phyloP scores from a whole-genome alignment of 257 asterid genomes.

The Nicotiana knightiana region DNA sequence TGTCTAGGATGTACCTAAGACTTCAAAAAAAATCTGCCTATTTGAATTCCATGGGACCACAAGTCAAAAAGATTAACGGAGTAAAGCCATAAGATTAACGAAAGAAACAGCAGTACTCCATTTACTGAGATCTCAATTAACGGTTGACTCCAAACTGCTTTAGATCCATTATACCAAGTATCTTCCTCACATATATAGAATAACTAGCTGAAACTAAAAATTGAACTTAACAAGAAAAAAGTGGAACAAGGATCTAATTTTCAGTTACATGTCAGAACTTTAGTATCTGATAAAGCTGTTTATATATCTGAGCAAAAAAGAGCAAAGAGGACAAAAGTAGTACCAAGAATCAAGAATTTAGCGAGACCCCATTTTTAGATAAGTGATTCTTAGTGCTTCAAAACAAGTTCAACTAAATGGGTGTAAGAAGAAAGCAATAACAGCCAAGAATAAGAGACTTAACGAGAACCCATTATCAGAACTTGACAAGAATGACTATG shows the following conservation, averaged over 20 bases:
- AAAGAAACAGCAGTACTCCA: not conserved
- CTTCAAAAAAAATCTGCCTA: not conserved
- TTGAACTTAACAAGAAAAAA: not conserved
- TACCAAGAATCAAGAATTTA: slow-evolving; percentile 6
- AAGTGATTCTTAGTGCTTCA: not conserved
- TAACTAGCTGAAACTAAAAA: not conserved
- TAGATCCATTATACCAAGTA: not conserved
- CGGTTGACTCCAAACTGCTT: not conserved
- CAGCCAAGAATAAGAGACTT: not conserved
- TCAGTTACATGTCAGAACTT: slow-evolving; percentile 13
- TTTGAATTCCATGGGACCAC: slow-evolving; percentile 4
- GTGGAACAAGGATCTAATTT: slow-evolving; percentile 1
- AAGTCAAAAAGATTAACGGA: not conserved
- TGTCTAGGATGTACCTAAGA: not conserved
- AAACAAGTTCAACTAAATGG: slow-evolving; percentile 6
- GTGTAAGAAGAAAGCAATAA: not conserved
- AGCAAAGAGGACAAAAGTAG: not conserved
- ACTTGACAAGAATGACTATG: not conserved
- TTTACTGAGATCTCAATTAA: not conserved
- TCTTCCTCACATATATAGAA: not conserved
- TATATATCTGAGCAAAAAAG: not conserved
- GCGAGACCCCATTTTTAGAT: slow-evolving; percentile 10
- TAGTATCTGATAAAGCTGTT: not conserved
- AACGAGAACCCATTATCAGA: slow-evolving; percentile 11
- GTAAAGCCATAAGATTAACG: slow-evolving; percentile 8